Evolutionary conservation across 2,329 filamentous ascomycete species (phyloP), one percentile per base, ranked within the genome.

Genomic region (Alternaria brassicae): DNA sequence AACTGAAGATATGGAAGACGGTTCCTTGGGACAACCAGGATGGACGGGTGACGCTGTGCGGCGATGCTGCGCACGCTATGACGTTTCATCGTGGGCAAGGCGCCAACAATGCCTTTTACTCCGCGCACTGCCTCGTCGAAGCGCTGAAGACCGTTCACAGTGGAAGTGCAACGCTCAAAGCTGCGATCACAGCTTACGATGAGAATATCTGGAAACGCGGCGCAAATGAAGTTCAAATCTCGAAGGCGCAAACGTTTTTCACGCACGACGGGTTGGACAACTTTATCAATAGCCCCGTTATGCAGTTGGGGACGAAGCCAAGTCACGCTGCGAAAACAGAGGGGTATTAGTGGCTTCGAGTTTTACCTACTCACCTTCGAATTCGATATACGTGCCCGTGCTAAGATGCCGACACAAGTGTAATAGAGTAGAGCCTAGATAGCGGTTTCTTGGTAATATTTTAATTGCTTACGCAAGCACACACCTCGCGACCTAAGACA

Each of bases 51-150:
- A 78, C 75, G 21, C 57, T 79, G 4, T 75, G 73, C 15, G 77
- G 77, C 3, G 77, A 79, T 56, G 75, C 76, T 30, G 77, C 77
- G n/a, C 77, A 79, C 62, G 72, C 77, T 3, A 80, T 80, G 78
- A 78, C 77, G 0, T 77, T 77, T 15, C 75, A 78, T 48, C 75
- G 75, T n/a, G 76, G 75, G 1, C 76, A 78, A 62, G 75, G 74
- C 6, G 69, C 76, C 17, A 78, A 78, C 47, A 76, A 78, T 34
- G 73, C 76, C 4, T 72, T 78, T 17, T 72, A 69, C 45, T 77
- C 77, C 47, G 74, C 70, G 3, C 65, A 70, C 21, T 71, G 65
- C 28, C 66, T 76, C 5, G 69, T 71, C 1, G 65, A 71, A 50
- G 67, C 69, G 2, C 55, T 75, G 15, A 70, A 67, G 32, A 57